Percentiles rank a stretch among this genome's conserved stretches.
Conservation (phyloP, 495 filamentous ascomycete genomes). For the Penicillium atrosanguineum region DNA sequence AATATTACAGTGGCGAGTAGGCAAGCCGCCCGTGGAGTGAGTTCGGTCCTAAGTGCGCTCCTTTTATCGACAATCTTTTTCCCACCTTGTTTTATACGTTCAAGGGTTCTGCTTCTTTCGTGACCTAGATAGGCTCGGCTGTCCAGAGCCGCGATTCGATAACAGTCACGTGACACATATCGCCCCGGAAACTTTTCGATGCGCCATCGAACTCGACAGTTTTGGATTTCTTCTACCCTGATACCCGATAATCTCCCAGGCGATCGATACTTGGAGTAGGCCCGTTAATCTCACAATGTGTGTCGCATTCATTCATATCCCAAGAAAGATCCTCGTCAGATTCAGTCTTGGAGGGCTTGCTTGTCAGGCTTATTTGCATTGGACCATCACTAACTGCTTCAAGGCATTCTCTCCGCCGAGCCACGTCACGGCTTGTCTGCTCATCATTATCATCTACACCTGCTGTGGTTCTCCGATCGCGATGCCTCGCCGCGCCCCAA, state of each 20-base stretch:
- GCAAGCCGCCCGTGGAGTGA: too few species aligned
- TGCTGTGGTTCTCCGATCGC: slow-evolving; percentile 1
- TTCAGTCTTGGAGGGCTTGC: background rate
- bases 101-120: too few species aligned
- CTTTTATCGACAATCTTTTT: too few species aligned
- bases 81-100: too few species aligned
- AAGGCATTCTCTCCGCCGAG: slow-evolving; percentile 51
- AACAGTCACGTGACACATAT: slow-evolving; percentile 15
- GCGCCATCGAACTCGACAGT: background rate
- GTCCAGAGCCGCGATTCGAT: background rate
- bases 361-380: background rate
- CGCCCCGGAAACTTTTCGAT: slow-evolving; percentile 7
- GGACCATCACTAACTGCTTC: slow-evolving; percentile 8
- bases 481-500: background rate
- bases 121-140: background rate
- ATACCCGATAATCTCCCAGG: background rate
- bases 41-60: too few species aligned
- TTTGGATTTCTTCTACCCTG: background rate
- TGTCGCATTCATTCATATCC: background rate
- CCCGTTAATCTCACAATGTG: background rate
- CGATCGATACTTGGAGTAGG: background rate
- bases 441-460: background rate
- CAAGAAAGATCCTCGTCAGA: background rate
- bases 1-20: too few species aligned
- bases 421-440: slow-evolving; percentile 51